Percentiles rank a stretch among this genome's conserved stretches.
Conservation (phyloP, 768 basidiomycete genomes). For the Leccinum imitatum region DNA sequence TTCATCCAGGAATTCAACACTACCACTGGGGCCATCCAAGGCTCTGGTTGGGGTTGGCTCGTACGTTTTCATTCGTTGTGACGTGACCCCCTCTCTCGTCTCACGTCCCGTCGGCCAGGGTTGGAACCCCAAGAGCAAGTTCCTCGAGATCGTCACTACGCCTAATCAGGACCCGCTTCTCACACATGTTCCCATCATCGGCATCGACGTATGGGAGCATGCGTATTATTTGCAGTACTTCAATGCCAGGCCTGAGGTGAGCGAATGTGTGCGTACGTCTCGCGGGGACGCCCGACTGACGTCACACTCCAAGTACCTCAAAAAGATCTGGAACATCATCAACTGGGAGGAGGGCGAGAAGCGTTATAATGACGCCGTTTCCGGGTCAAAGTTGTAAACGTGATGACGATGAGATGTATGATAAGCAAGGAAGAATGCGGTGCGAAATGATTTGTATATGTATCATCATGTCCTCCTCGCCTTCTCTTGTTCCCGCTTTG, state of each 20-base stretch:
- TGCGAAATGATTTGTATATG: slow-evolving; percentile 2
- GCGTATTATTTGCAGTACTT: slow-evolving; percentile 97
- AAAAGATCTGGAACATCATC: slow-evolving; percentile 72
- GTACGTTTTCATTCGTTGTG: slow-evolving; percentile 47
- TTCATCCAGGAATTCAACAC: slow-evolving; percentile 85
- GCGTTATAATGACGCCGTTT: slow-evolving; percentile 50
- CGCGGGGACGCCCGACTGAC: background rate
- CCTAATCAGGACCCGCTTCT: slow-evolving; percentile 95
- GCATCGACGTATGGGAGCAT: slow-evolving; percentile 96
- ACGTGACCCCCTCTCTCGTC: background rate
- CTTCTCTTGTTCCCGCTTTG: background rate
- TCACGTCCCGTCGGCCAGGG: slow-evolving; percentile 46
- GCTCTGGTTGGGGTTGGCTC: slow-evolving; percentile 97
- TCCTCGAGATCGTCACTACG: slow-evolving; percentile 87
- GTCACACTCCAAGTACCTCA: slow-evolving; percentile 52
- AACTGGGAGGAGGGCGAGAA: slow-evolving; percentile 76
- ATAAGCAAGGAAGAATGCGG: background rate
- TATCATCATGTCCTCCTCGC: slow-evolving; percentile 1
- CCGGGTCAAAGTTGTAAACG: slow-evolving; percentile 37
- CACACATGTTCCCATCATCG: slow-evolving; percentile 76
- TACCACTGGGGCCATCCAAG: slow-evolving; percentile 83
- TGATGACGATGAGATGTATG: slow-evolving; percentile 2
- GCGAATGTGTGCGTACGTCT: slow-evolving; percentile 30
- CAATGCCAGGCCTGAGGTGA: slow-evolving; percentile 89
- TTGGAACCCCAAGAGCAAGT: slow-evolving; percentile 62